phyloP scores from a whole-genome alignment of 2,329 filamentous ascomycete species.

The Phaeophleospora eucalypticola region DNA sequence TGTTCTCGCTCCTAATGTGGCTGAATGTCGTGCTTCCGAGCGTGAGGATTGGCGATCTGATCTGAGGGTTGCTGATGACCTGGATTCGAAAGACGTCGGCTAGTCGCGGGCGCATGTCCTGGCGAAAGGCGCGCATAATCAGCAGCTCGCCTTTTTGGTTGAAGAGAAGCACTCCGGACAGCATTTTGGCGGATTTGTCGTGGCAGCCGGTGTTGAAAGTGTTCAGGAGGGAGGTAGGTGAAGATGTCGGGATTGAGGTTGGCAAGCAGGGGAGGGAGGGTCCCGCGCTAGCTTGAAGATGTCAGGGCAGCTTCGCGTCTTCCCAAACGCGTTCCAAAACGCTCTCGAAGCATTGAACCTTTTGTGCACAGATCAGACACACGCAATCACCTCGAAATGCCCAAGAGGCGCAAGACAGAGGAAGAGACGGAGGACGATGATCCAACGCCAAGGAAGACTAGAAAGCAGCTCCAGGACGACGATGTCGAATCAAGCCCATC shows the following conservation, averaged over 20 bases:
- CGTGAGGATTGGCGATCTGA: constrained; percentile 94
- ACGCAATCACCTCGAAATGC: constrained; percentile 14
- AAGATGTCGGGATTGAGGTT: background rate
- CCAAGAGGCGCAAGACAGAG: constrained; percentile 21
- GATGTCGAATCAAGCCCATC: constrained; percentile 9
- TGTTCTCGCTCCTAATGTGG: constrained; percentile 99
- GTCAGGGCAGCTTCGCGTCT: constrained; percentile 9
- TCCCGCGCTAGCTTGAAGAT: background rate
- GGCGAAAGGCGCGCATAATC: constrained; percentile 97
- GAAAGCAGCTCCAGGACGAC: constrained; percentile 12
- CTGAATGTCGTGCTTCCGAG: constrained; percentile 97
- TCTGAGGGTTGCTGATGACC: constrained; percentile 93
- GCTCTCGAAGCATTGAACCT: too few relatives aligned
- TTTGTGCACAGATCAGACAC: background rate
- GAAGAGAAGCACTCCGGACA: constrained; percentile 96
- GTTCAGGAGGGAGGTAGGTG: constrained; percentile 1
- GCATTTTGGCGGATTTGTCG: constrained; percentile 57
- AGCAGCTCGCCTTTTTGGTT: constrained; percentile 99
- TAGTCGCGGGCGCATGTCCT: constrained; percentile 93
- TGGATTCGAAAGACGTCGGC: constrained; percentile 99
- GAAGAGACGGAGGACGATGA: constrained; percentile 20
- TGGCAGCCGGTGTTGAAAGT: background rate
- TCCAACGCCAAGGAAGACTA: constrained; percentile 25
- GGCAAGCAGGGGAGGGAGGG: background rate
- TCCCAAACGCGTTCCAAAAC: constrained; percentile 3